Percentiles rank a stretch among this genome's conserved stretches.
Evolutionary conservation across 257 asterid species (phyloP).

Genomic region (Paulownia fortunei): DNA sequence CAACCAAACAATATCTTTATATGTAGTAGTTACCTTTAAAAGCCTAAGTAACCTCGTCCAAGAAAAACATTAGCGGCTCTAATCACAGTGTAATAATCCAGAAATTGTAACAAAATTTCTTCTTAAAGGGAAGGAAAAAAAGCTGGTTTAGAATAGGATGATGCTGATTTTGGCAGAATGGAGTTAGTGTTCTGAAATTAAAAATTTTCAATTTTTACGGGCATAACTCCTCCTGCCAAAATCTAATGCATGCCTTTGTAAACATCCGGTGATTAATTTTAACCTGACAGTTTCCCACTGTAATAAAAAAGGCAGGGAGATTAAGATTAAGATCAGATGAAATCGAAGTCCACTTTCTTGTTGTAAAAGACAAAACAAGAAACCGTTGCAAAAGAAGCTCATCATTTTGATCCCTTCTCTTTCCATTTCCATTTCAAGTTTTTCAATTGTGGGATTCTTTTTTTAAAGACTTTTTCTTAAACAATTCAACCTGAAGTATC

Average conservation of each 20-base stretch:
- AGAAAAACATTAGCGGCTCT: constrained; percentile 25
- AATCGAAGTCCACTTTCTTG: constrained; percentile 30
- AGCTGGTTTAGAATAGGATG: constrained; percentile 7
- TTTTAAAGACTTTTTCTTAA: constrained; percentile 1
- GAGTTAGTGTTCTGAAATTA: constrained; percentile 41
- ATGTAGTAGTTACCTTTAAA: neutral
- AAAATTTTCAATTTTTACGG: constrained; percentile 20
- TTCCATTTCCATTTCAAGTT: constrained; percentile 4
- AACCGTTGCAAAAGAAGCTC: constrained; percentile 39
- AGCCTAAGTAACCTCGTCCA: constrained; percentile 21
- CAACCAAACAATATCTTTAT: neutral
- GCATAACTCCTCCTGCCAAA: constrained; percentile 45
- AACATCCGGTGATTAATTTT: neutral
- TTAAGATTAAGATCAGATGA: constrained; percentile 22
- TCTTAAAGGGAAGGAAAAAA: constrained; percentile 15
- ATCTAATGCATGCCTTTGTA: constrained; percentile 24
- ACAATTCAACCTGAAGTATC: constrained; percentile 1
- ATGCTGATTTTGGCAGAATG: constrained; percentile 45
- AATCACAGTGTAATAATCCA: neutral
- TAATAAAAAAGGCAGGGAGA: constrained; percentile 12
- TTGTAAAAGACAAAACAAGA: constrained; percentile 44
- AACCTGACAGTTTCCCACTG: neutral
- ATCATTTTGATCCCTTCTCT: neutral
- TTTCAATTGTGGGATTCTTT: constrained; percentile 9
- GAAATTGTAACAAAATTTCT: constrained; percentile 7